Evolutionary conservation across 495 filamentous ascomycete genomes (phyloP).

Genomic region (Amphirosellinia nigrospora): DNA sequence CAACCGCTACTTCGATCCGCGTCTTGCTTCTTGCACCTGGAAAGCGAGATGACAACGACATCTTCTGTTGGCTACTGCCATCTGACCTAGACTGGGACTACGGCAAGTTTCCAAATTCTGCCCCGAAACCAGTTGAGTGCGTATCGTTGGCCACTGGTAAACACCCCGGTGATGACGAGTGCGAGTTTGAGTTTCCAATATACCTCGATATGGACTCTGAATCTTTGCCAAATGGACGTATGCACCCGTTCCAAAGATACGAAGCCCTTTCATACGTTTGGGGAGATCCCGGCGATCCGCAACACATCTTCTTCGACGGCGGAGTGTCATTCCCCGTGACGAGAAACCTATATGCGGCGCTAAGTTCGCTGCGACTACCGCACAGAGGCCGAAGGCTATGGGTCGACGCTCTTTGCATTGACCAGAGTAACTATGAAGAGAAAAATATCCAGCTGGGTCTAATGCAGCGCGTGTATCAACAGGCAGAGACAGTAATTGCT

Average conservation of each 20-base stretch:
- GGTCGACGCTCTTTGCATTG: constrained; percentile 35
- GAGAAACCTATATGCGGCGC: not conserved
- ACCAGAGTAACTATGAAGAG: constrained; percentile 30
- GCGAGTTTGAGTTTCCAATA: not conserved
- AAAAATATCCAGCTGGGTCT: constrained; percentile 23
- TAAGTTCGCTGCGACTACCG: constrained; percentile 11
- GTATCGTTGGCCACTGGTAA: not conserved
- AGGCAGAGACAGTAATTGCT: constrained; percentile 17
- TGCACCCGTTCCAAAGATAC: constrained; percentile 16
- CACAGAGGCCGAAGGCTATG: constrained; percentile 18
- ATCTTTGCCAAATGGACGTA: not conserved
- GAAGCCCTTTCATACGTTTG: constrained; percentile 35
- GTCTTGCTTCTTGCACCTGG: constrained; percentile 8
- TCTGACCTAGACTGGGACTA: constrained; percentile 10
- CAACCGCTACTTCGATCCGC: constrained; percentile 9
- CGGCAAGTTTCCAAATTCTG: not conserved
- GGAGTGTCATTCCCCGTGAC: not conserved
- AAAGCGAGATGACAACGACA: not conserved
- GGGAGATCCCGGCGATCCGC: constrained; percentile 13
- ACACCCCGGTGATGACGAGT: not conserved
- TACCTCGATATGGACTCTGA: not conserved
- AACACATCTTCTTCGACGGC: constrained; percentile 20
- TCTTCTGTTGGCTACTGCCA: not conserved
- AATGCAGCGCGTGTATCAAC: constrained; percentile 30
- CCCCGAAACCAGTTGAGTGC: not conserved